Percentiles rank a stretch among this genome's conserved stretches.
Evolutionary conservation across 441 rosid species (phyloP).

Genomic region (Mallotus japonicus): DNA sequence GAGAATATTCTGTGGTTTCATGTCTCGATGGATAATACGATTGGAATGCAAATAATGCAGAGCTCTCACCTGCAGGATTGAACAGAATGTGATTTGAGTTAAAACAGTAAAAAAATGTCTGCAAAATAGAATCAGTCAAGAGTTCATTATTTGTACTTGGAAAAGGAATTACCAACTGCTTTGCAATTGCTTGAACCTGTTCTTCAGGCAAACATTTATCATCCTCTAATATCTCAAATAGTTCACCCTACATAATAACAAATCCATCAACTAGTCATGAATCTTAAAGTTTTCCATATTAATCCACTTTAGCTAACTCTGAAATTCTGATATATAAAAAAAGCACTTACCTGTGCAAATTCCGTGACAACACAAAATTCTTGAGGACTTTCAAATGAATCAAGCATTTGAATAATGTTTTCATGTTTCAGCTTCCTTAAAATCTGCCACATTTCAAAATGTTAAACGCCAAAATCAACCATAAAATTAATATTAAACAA

Average conservation of each 20-base stretch:
- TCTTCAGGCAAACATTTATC: constrained; percentile 98
- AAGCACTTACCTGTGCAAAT: constrained; percentile 71
- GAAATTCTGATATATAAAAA: neutral
- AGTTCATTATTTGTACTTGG: neutral
- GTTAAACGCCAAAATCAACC: constrained; percentile 9
- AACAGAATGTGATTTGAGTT: neutral
- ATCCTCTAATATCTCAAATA: constrained; percentile 96
- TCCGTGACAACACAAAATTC: constrained; percentile 99
- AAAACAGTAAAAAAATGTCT: constrained; percentile 4
- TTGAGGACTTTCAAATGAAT: constrained; percentile 89
- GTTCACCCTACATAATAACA: constrained; percentile 64
- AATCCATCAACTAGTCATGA: constrained; percentile 13
- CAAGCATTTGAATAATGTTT: constrained; percentile 96
- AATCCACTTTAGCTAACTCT: neutral
- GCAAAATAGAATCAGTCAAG: constrained; percentile 15
- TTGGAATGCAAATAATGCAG: constrained; percentile 94
- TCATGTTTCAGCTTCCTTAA: constrained; percentile 90
- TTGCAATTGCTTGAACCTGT: constrained; percentile 97
- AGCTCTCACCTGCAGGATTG: constrained; percentile 70
- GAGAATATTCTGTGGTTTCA: constrained; percentile 99
- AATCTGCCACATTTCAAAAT: constrained; percentile 51
- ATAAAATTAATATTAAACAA: neutral
- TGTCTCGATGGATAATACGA: constrained; percentile 96
- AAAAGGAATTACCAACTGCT: constrained; percentile 69
- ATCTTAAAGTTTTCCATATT: neutral